phyloP scores from a whole-genome alignment of 2,329 filamentous ascomycete genomes.

The Juglanconis sp. region DNA sequence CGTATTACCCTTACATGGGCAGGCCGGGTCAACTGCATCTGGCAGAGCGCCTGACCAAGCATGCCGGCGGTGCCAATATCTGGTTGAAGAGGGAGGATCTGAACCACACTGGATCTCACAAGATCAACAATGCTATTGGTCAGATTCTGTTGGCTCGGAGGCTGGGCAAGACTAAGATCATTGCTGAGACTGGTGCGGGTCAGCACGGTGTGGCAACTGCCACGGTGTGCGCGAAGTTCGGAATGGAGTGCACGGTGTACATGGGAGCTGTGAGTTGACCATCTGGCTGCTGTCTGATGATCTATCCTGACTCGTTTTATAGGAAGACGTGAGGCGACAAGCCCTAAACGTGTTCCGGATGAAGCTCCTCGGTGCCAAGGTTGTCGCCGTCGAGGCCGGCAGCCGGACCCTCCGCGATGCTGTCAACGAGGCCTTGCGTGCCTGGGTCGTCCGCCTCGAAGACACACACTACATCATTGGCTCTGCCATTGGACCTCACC shows the following conservation, averaged over 20 bases:
- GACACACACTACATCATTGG: conserved; percentile 98
- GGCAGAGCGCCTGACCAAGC: conserved; percentile 81
- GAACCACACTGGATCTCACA: conserved; percentile 97
- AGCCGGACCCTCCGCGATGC: conserved; percentile 79
- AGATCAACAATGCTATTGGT: conserved; percentile 98
- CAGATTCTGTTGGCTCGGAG: conserved; percentile 83
- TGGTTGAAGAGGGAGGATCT: conserved; percentile 97
- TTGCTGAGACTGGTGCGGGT: conserved; percentile 94
- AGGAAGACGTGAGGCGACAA: conserved; percentile 91
- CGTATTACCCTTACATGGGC: conserved; percentile 97
- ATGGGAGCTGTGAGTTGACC: conserved; percentile 71
- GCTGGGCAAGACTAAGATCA: conserved; percentile 93
- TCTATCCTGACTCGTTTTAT: conserved; percentile 23
- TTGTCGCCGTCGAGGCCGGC: conserved; percentile 89
- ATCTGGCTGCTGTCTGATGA: neutral
- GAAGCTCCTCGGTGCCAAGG: conserved; percentile 88
- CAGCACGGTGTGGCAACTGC: conserved; percentile 98
- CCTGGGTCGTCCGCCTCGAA: conserved; percentile 89
- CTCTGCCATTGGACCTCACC: conserved; percentile 94
- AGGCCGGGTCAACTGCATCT: conserved; percentile 88
- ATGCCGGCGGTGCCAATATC: conserved; percentile 90
- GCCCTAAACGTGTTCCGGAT: conserved; percentile 98
- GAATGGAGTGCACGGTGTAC: conserved; percentile 96
- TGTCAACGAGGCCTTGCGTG: conserved; percentile 91
- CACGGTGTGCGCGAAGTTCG: conserved; percentile 96